phyloP scores from a whole-genome alignment of 2,329 filamentous ascomycete genomes.

The Aspergillus piperis region DNA sequence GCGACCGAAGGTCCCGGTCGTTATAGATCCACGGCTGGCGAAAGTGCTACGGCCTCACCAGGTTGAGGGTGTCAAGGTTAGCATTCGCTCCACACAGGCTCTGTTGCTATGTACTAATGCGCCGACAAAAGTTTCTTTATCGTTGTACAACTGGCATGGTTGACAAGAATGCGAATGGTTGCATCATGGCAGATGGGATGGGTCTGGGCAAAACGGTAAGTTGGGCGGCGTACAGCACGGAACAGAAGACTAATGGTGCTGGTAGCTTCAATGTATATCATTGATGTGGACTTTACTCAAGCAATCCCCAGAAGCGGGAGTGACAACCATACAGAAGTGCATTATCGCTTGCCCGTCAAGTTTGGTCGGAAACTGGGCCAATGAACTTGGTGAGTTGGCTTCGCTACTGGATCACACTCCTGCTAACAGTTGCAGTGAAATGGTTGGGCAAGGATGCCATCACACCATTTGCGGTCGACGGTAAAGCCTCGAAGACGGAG shows the following conservation, averaged over 20 bases:
- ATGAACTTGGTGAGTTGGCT: slow-evolving; percentile 65
- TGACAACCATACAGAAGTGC: slow-evolving; percentile 89
- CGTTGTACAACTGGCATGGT: slow-evolving; percentile 92
- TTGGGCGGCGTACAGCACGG: background rate
- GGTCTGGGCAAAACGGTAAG: slow-evolving; percentile 83
- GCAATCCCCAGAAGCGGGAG: slow-evolving; percentile 93
- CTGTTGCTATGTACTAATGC: background rate
- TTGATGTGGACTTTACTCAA: slow-evolving; percentile 96
- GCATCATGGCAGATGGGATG: slow-evolving; percentile 99
- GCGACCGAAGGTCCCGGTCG: slow-evolving; percentile 88
- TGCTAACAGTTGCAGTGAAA: slow-evolving; percentile 59
- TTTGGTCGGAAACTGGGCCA: slow-evolving; percentile 96
- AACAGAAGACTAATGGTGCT: slow-evolving; percentile 23
- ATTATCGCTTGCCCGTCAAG: slow-evolving; percentile 96
- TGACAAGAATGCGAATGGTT: slow-evolving; percentile 89
- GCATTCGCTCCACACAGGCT: background rate
- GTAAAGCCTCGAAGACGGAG: slow-evolving; percentile 93
- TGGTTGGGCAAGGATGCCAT: slow-evolving; percentile 94
- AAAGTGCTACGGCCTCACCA: slow-evolving; percentile 96
- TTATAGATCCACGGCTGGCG: slow-evolving; percentile 85
- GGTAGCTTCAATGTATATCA: slow-evolving; percentile 81
- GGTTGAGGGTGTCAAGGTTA: slow-evolving; percentile 85
- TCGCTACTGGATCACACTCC: background rate
- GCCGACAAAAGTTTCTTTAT: slow-evolving; percentile 72
- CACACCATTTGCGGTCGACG: slow-evolving; percentile 92